These are phyloP conservation scores for Allomyces arbusculus DNA, from an alignment of 192 early-diverging fungal species.

Conservation along the genomic window DNA sequence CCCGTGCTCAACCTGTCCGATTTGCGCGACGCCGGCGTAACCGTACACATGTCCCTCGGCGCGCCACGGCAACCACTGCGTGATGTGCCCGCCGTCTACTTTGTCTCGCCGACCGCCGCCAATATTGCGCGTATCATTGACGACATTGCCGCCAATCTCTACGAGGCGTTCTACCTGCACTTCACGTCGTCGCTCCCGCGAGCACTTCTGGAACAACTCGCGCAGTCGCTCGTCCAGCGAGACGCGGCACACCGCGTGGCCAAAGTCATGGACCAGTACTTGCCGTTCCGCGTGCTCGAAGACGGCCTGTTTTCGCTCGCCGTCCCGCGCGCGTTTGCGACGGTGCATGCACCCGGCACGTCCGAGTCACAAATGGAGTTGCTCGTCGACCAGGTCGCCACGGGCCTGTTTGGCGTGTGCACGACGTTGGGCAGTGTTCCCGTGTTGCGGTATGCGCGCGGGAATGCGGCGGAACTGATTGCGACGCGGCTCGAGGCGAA, in stretches of 20 bases:
- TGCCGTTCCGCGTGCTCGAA: constrained; percentile 85
- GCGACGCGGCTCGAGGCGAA: constrained; percentile 71
- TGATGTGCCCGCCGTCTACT: constrained; percentile 94
- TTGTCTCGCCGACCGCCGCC: constrained; percentile 73
- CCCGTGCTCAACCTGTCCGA: constrained; percentile 92
- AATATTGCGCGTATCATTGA: constrained; percentile 62
- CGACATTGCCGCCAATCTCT: constrained; percentile 75
- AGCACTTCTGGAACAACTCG: constrained; percentile 78
- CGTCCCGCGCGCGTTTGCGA: constrained; percentile 53
- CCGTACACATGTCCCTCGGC: constrained; percentile 73
- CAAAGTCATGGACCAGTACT: constrained; percentile 80
- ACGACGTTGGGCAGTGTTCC: constrained; percentile 78
- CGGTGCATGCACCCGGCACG: constrained; percentile 64
- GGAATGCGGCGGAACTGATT: constrained; percentile 85
- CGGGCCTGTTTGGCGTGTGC: constrained; percentile 68
- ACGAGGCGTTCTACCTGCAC: constrained; percentile 93
- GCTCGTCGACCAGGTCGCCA: constrained; percentile 60
- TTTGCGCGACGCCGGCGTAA: constrained; percentile 84
- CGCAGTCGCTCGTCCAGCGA: constrained; percentile 51
- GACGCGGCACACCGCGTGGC: constrained; percentile 60
- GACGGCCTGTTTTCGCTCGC: constrained; percentile 81
- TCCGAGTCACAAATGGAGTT: constrained; percentile 60
- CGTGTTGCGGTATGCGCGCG: constrained; percentile 71
- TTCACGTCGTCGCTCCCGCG: constrained; percentile 76
- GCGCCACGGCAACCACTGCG: constrained; percentile 53